Base-by-base conservation (phyloP, 2,329 filamentous ascomycete species). In the Didymella keratinophila region DNA sequence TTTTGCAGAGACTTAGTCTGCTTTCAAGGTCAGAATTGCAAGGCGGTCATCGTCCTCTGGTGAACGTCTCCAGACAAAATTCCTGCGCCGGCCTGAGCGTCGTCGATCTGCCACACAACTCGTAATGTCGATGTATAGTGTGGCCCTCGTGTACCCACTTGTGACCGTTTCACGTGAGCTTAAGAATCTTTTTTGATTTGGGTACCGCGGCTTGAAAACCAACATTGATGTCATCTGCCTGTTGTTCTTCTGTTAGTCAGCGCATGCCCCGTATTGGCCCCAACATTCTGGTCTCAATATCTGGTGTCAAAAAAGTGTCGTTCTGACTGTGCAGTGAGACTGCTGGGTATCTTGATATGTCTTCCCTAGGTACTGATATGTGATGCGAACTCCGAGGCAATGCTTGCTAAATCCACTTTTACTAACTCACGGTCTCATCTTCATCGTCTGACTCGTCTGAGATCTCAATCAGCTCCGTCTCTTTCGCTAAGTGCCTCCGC, bases 401-500 rank as follows among this genome's bases (percentile, higher is more conserved):
- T 56, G 52, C 51, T 37, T 43, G 46, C 36, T 56, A 44, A 55
- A 56, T 52, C 43, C 52, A 52, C 47, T 56, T 60, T 47, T 56
- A 27, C 43, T 52, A 61, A 54, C 54, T 53, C 51, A 48, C 47
- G 32, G 21, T 50, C 23, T 48, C 60, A 27, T 63, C 57, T 41
- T 67, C 65, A 12, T 69, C 67, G 27, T 73, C 72, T 10, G 70
- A 72, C 25, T 67, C 67, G 42, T 75, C 72, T 7, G 73, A 76
- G n/a, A 73, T 72, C 44, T 75, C 72, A 11, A 74, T 57, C 18
- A 68, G 58, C 16, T 70, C 65, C 18, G 70, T 69, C 10, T 60
- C 58, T 27, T 28, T 71, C 8, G 66, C 66, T 16, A 67, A 28
- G 9, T 75, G 66, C 70, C 78, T 81, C 65, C 78, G 78, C 30